Base-by-base conservation (phyloP, 306 rosid species). In the Neltuma alba region DNA sequence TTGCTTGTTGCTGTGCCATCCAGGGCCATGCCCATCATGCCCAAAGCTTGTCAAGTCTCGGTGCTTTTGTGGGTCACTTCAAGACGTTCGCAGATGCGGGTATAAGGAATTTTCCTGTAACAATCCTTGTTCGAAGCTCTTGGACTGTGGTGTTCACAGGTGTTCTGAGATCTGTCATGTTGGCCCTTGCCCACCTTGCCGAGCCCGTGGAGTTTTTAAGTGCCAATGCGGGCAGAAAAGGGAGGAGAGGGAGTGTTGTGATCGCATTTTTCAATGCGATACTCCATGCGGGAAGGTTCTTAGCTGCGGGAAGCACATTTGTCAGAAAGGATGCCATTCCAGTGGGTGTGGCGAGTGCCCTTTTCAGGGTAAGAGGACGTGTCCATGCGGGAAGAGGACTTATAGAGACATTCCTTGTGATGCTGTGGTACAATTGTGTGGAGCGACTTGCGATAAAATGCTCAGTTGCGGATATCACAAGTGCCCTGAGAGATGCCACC, bases 21-120 rank as follows among this genome's bases (percentile, higher is more conserved):
- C 99, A 1, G 97, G 99, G 16, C 99, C 99, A 7, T 91, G 98
- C 78, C 98, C 98, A 6, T 83, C 98, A 18, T 95, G 99, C 82
- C 99, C 98, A 2, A 92, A 91, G 78, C 89, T 91, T n/a, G 83
- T 92, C 30, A 83, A 87, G 57, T 86, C 81, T 80, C 88, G 77
- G 15, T 95, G 99, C 89, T 95, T 86, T 78, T 95, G 99, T 15
- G 92, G 92, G 15, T 80, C 86, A 1, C 67, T 79, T 16, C 74
- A 88, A 37, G 99, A 91, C n/a, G 89, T 87, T 45, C 77, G 90
- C 25, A 81, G 99, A 47, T 95, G 98, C 21, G 97, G 94, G n/a
- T 91, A 86, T 75, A 95, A 95, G 85, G 80, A 82, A 1, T 92
- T 88, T 36, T 91, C 98, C 1, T 95, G 99, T 50, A 74, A 88